Base-by-base conservation (phyloP, 805 yeast species). In the Candida rishiriensis region DNA sequence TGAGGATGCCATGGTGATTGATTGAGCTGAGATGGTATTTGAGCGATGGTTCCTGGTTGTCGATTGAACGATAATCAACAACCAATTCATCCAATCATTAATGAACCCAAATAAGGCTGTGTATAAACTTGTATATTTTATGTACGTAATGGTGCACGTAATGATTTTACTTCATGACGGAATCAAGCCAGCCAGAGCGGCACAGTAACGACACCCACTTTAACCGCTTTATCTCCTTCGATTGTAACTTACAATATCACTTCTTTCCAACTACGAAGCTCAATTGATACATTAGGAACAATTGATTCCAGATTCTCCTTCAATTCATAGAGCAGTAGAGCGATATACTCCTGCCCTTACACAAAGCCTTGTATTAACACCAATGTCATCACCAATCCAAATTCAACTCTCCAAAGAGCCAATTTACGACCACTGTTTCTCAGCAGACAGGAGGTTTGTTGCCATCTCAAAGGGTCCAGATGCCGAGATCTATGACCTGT, bases 401-500 rank as follows among this genome's bases (percentile, higher is more conserved):
- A 82, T 78, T 62, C 82, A 78, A 59, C 78, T 91, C 59, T 89
- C 95, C 52, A 86, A 83, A 64, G 76, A 76, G 44, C 91, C 97
- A 50, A 87, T 90, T 57, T 87, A 90, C 59, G 96, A 93, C 62
- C 98, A 91, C 65, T 83, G 89, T 46, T 90, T 88, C 67, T 82
- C 89, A 26, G 72, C 76, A 17, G 95, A 88, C 64, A 66, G 71
- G 46, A 55, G 65, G 30, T 50, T 69, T 17, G 75, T 93, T 48
- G 98, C 97, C 14, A 79, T 91, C 48, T 87, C 98, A 41, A 84
- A 86, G 53, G 88, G 78, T 43, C 83, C 76, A 54, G 72, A 76
- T 40, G 90, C 88, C 49, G 88, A 87, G 59, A 74, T 91, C 47
- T 90, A 84, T 68, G 72, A 73, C 54, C 70, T 84, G 40, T 67